Base-by-base conservation (phyloP, 1,139 yeast genomes). In the Geotrichum histeridarum region DNA sequence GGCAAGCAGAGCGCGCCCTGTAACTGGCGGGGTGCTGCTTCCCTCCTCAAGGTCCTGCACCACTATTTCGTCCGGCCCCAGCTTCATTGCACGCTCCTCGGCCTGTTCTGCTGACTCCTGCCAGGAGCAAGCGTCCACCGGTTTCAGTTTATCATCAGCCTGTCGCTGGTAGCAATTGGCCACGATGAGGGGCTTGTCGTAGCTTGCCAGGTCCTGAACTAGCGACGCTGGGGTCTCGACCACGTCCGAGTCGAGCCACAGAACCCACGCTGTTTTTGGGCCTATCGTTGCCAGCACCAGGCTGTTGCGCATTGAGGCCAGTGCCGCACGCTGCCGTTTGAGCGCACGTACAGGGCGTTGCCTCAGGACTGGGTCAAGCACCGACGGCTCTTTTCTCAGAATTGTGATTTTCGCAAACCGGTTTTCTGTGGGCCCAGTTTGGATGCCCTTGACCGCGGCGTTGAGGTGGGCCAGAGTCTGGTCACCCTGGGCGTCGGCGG, bases 91-190 rank as follows among this genome's bases (percentile, higher is more conserved):
- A 52, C 93, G 70, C 64, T 82, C 78, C 64, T 83, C 75, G 1
- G 96, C 98, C 63, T 82, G 86, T 55, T 87, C 94, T 22, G 27
- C 27, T 55, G 94, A 83, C 69, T 93, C 99, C 54, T 85, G 86
- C 99, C 99, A 93, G 70, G 94, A 91, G 74, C 93, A 93, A 75
- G 78, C 91, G 70, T 93, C 99, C 68, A 93, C 93, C 12, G 98
- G 95, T 64, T 98, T 79, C 57, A 86, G 82, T 38, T 78, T 77
- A 38, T 67, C 66, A 62, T 87, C 84, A 56, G 62, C 75, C 69
- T 73, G 90, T 61, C 95, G 77, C 75, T 93, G 99, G 72, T 81
- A 93, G 60, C 95, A 95, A 69, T 93, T 93, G 31, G 98, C 97
- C 4, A 94, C 86, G 46, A 93, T 70, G 7, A 93, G 85, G 2